These are phyloP conservation scores for Murraya paniculata DNA, from an alignment of 345 rosid genomes.

Conservation along the genomic window DNA sequence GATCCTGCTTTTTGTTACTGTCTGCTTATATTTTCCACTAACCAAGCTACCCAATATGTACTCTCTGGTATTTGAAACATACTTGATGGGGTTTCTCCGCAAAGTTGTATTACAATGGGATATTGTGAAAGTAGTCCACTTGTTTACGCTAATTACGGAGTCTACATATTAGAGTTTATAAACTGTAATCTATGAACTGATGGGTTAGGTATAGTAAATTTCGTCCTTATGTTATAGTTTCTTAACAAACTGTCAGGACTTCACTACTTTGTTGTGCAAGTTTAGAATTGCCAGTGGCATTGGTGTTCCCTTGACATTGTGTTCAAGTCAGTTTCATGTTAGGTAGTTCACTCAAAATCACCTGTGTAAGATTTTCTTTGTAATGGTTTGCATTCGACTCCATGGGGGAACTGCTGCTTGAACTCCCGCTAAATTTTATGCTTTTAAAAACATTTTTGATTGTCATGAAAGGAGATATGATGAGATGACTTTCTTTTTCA, in stretches of 20 bases:
- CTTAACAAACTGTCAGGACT: not conserved
- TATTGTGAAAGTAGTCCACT: not conserved
- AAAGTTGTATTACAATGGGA: not conserved
- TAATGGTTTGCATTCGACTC: not conserved
- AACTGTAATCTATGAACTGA: not conserved
- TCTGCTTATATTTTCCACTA: not conserved
- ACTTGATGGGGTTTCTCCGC: not conserved
- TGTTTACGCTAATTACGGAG: not conserved
- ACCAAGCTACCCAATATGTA: not conserved
- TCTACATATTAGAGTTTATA: not conserved
- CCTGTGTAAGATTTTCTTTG: not conserved
- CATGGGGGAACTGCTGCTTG: not conserved
- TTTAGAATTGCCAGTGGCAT: not conserved
- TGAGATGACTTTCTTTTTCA: slow-evolving; percentile 9
- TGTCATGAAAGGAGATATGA: not conserved
- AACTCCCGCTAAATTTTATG: not conserved
- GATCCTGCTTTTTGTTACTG: not conserved
- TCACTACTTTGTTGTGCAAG: not conserved
- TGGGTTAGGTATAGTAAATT: not conserved
- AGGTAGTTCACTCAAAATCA: not conserved
- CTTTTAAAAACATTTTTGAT: not conserved
- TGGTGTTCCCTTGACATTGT: not conserved
- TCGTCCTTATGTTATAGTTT: not conserved
- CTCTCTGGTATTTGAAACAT: not conserved
- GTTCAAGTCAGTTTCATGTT: not conserved